phyloP scores from a whole-genome alignment of 768 basidiomycete species.

The Albatrellus ellisii region DNA sequence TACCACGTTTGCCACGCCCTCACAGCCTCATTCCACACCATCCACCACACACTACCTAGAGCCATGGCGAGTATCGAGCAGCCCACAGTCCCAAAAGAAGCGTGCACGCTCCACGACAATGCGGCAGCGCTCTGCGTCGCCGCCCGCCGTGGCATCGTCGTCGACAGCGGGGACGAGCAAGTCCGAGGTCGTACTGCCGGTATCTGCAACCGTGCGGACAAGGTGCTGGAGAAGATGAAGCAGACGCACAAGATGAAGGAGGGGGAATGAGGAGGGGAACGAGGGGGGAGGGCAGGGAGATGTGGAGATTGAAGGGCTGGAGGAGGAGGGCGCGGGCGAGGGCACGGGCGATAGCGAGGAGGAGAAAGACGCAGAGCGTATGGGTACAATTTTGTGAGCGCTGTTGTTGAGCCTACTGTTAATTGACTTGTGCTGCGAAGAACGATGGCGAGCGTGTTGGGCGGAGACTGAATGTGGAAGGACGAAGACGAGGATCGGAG shows the following conservation, averaged over 20 bases:
- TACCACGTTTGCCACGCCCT: too few relatives aligned
- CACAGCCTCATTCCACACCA: too few relatives aligned
- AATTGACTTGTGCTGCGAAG: too few relatives aligned
- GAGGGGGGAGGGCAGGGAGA: conserved; percentile 21
- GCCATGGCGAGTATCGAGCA: conserved; percentile 21
- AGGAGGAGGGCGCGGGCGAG: conserved; percentile 17
- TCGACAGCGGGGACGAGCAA: conserved; percentile 26
- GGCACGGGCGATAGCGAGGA: conserved; percentile 11
- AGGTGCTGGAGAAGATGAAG: conserved; percentile 79
- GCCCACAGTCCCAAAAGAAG: conserved; percentile 67
- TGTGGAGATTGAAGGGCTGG: conserved; percentile 19
- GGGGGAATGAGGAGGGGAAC: conserved; percentile 33
- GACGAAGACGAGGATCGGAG: too few relatives aligned
- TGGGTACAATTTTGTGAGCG: neutral
- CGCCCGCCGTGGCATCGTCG: conserved; percentile 26
- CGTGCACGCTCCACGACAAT: conserved; percentile 63
- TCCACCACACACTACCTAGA: too few relatives aligned
- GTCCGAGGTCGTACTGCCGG: conserved; percentile 81
- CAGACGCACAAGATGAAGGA: conserved; percentile 52
- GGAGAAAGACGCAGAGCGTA: conserved; percentile 37
- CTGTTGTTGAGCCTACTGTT: too few relatives aligned
- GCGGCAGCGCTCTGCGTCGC: conserved; percentile 65
- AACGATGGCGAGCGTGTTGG: too few relatives aligned
- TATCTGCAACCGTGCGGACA: conserved; percentile 93
- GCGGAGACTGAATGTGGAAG: too few relatives aligned